Evolutionary conservation across 257 asterid genomes (phyloP), one percentile per base, ranked within the genome.

Genomic region (Leptodermis oblonga): DNA sequence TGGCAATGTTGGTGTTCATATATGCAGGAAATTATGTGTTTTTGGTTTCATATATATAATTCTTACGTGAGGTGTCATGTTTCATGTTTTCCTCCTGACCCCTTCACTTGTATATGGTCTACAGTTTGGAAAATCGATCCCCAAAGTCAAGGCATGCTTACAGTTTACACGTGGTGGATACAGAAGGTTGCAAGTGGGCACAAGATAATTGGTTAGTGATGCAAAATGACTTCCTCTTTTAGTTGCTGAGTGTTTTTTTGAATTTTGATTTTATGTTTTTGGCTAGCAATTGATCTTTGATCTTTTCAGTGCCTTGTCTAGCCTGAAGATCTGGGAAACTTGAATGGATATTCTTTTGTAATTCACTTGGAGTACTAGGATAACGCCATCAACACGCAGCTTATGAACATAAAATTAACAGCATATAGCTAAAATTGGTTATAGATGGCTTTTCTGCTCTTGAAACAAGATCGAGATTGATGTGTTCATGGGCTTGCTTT

Each of bases 101-200:
- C 23, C 69, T 55, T 71, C 10, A 20, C 70, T 41, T 69, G 33
- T 34, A 43, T 34, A 43, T 71, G 46, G 33, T 73, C 41, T 67
- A 71, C 89, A 92, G 97, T 77, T 88, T 86, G 22, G 98, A 92
- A 89, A 92, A 92, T 82, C 82, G 76, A 74, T 92, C 97, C 62
- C 34, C 86, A 48, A 78, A 78, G 69, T 89, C 98, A 73, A 80
- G 97, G 75, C 95, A 90, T 72, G 97, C 96, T 18, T 92, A 90
- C 80, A 92, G 95, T 79, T 84, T 88, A 77, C 98, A 92, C 33
- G 90, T 85, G 78, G 93, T 90, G 15, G 98, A 92, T 74, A 85
- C 94, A 36, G 86, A 81, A 63, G 97, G 95, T 78, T 90, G 96
- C 81, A 88, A 77, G 85, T 89, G 96, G 98, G 85, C 82, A 0